Conservation (phyloP, 805 yeast species). For the Scheffersomyces lignosus region DNA sequence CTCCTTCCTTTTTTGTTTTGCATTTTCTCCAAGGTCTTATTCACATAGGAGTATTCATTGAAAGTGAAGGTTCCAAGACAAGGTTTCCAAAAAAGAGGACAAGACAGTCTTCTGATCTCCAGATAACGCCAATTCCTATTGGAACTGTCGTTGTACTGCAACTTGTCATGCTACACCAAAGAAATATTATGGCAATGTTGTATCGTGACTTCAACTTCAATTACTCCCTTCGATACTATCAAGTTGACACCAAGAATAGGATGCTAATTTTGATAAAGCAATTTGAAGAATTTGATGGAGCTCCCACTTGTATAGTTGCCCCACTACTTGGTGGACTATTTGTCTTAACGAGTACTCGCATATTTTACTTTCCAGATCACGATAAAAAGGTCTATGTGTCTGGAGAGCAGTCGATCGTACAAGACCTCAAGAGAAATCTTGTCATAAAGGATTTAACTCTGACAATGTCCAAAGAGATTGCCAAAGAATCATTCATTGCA, state of each 20-base stretch:
- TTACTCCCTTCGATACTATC: slow-evolving; percentile 31
- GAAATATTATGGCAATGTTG: slow-evolving; percentile 23
- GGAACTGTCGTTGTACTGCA: slow-evolving; percentile 19
- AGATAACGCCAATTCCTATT: slow-evolving; percentile 10
- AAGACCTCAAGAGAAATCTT: slow-evolving; percentile 6
- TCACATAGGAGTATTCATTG: slow-evolving; percentile 2
- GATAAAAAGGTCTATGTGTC: slow-evolving; percentile 1
- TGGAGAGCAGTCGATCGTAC: neutral
- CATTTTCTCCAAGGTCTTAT: slow-evolving; percentile 13
- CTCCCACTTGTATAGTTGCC: slow-evolving; percentile 29
- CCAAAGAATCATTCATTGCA: slow-evolving; percentile 6
- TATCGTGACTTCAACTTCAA: slow-evolving; percentile 35
- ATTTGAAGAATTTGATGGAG: slow-evolving; percentile 27
- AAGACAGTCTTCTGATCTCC: neutral
- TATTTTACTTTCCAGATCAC: slow-evolving; percentile 30
- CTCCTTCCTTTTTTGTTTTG: slow-evolving; percentile 16
- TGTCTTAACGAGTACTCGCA: slow-evolving; percentile 23
- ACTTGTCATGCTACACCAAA: slow-evolving; percentile 10
- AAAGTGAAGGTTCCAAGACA: neutral
- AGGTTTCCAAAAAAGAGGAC: slow-evolving; percentile 5
- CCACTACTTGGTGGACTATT: slow-evolving; percentile 24
- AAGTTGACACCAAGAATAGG: slow-evolving; percentile 8
- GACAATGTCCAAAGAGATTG: neutral
- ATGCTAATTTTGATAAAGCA: slow-evolving; percentile 16
- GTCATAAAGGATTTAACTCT: slow-evolving; percentile 17